A percentile compares a stretch with the other conserved stretches of the same genome.
These are phyloP conservation scores for Puccinellia tenuiflora DNA, from an alignment of 176 grass and related monocot genomes.

Conservation along the genomic window DNA sequence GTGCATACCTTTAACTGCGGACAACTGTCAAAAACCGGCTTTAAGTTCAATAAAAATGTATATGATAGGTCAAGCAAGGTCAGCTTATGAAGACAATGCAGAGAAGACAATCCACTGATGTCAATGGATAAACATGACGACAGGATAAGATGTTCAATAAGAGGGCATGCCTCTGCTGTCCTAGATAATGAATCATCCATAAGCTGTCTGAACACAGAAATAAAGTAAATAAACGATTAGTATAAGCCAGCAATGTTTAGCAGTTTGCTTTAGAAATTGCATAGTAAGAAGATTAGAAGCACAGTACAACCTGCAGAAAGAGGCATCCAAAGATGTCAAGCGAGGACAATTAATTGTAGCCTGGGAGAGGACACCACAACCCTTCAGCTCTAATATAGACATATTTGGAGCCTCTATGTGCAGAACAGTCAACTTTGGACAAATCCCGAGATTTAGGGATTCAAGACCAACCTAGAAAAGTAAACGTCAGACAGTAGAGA, in stretches of 20 bases:
- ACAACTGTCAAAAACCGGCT: conserved; percentile 84
- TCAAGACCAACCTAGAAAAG: conserved; percentile 87
- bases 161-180: conserved; percentile 55
- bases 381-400: conserved; percentile 77
- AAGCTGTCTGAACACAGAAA: conserved; percentile 59
- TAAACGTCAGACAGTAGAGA: not conserved
- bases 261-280: not conserved
- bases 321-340: conserved; percentile 85
- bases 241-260: not conserved
- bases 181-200: conserved; percentile 71
- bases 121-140: conserved; percentile 78
- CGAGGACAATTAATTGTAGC: conserved; percentile 77
- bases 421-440: conserved; percentile 73
- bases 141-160: conserved; percentile 68
- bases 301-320: conserved; percentile 82
- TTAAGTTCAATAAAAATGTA: conserved; percentile 87
- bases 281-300: not conserved
- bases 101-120: conserved; percentile 67
- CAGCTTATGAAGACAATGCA: conserved; percentile 64
- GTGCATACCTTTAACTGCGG: conserved; percentile 62
- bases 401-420: conserved; percentile 78
- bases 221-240: conserved; percentile 17
- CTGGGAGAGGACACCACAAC: conserved; percentile 81
- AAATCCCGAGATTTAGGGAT: conserved; percentile 91
- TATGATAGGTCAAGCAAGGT: conserved; percentile 92